Conservation (phyloP, 768 basidiomycete species). For the Boletus rubescentipes region DNA sequence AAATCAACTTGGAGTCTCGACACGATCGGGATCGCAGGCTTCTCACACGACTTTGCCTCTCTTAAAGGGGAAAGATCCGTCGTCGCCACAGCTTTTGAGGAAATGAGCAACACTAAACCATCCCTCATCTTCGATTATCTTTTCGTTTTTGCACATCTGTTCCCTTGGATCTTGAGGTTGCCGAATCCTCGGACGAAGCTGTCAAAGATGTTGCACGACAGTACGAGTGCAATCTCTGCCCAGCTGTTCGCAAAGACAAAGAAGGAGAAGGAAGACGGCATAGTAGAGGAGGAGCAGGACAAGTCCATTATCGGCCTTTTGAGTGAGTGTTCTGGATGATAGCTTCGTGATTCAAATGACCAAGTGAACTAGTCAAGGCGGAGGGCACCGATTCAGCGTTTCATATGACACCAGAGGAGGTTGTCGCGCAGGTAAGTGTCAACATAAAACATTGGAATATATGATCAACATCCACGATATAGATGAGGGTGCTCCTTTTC, state of each 20-base stretch:
- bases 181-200: slow-evolving; percentile 32
- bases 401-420: slow-evolving; percentile 40
- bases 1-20: slow-evolving; percentile 34
- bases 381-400: slow-evolving; percentile 32
- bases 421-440: slow-evolving; percentile 32
- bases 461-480: not conserved
- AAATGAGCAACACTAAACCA: slow-evolving; percentile 23
- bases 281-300: slow-evolving; percentile 29
- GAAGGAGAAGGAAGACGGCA: slow-evolving; percentile 31
- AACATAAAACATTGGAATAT: not conserved
- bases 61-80: slow-evolving; percentile 33
- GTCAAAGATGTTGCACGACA: slow-evolving; percentile 27
- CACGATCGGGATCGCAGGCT: slow-evolving; percentile 43
- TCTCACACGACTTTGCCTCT: slow-evolving; percentile 47
- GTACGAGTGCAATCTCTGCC: slow-evolving; percentile 34
- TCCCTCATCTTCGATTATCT: slow-evolving; percentile 18
- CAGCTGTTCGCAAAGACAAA: slow-evolving; percentile 34
- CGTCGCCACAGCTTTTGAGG: slow-evolving; percentile 20
- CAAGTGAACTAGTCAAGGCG: slow-evolving; percentile 34
- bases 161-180: slow-evolving; percentile 32
- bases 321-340: slow-evolving; percentile 22
- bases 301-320: slow-evolving; percentile 40
- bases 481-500: slow-evolving; percentile 40
- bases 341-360: not conserved
- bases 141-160: slow-evolving; percentile 28